A percentile compares a stretch with the other conserved stretches of the same genome.
These are phyloP conservation scores for Macrophomina phaseolina DNA, from an alignment of 2,329 filamentous ascomycete genomes.

Conservation along the genomic window DNA sequence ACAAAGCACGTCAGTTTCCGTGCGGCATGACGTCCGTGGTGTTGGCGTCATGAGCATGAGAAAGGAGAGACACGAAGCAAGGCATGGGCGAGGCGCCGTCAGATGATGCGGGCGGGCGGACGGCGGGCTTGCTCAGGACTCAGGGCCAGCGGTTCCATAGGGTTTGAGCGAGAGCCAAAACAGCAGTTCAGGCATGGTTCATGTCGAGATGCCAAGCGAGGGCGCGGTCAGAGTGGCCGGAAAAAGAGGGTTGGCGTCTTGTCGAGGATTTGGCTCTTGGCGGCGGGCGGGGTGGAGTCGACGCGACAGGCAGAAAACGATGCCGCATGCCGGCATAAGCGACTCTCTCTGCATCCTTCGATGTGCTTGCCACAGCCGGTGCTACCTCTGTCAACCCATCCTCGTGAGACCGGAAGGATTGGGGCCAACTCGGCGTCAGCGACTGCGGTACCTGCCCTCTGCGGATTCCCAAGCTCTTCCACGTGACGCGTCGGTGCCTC, in stretches of 20 bases:
- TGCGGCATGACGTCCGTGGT: not conserved
- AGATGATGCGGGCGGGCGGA: not conserved
- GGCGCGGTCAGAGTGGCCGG: slow-evolving; percentile 3
- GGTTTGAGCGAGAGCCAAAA: not conserved
- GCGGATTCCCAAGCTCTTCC: not conserved
- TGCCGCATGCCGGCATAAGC: not conserved
- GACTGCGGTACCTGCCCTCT: not conserved
- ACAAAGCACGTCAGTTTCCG: not conserved
- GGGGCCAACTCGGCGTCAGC: not conserved
- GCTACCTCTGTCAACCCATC: not conserved
- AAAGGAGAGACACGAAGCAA: not conserved
- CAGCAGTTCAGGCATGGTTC: not conserved
- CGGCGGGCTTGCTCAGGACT: not conserved
- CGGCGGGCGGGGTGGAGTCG: slow-evolving; percentile 1
- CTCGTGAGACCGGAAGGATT: slow-evolving; percentile 5
- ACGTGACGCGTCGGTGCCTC: not conserved
- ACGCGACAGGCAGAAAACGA: not conserved
- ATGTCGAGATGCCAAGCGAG: not conserved
- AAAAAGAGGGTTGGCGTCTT: not conserved
- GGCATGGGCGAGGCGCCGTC: not conserved
- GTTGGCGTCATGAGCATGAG: too few species aligned
- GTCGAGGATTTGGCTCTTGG: slow-evolving; percentile 11
- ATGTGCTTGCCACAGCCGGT: not conserved
- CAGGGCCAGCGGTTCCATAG: not conserved
- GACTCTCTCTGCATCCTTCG: slow-evolving; percentile 1